Base-by-base conservation (phyloP, 2,329 filamentous ascomycete genomes). In the Gaeumannomyces tritici region DNA sequence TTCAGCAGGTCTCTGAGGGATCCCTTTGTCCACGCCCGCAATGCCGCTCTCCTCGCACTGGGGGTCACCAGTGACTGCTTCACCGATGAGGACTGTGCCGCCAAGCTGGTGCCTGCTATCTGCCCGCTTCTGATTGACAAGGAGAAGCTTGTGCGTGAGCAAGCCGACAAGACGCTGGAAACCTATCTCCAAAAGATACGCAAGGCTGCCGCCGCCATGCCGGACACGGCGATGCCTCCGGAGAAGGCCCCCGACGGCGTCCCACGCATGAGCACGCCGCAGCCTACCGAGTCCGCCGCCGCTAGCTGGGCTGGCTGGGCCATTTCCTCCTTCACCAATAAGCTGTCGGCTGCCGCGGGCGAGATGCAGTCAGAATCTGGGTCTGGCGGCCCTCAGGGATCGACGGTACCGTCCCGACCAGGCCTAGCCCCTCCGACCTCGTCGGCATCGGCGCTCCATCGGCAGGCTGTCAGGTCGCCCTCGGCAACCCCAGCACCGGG, bases 311-410 rank as follows among this genome's bases (percentile, higher is more conserved):
- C 95, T 1, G 95, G 95, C 15, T 99, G 95, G 95, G 95, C 95
- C 1, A 97, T 99, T 62, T 98, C 95, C 0, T 97, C 92, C 1
- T 99, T 99, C 72, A 98, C 95, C 2, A 98, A 98, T 75, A 97
- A 96, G 70, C 74, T 98, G 15, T 88, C 91, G 1, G 77, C 89
- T 0, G 92, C 91, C 0, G 89, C 89, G 11, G 95, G 95, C 24
- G 89, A 97, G 63, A 99, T 99, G 66, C 82, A 93, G 70, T 77
- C 85, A 1, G 72, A 81, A 24, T 75, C 79, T 61, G 72, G 81
- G 24, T 75, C 79, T 61, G 80, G 81, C 64, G 77, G 76, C 47
- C 70, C 77, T 15, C 75, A 81, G 26, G 75, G 75, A 42, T 80
- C 77, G 33, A 80, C 77, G 33, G 74, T 73, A 33, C 73, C 70